Percentiles rank a stretch among this genome's conserved stretches.
phyloP scores from a whole-genome alignment of 2,329 filamentous ascomycete genomes.

The Pezicula neosporulosa region DNA sequence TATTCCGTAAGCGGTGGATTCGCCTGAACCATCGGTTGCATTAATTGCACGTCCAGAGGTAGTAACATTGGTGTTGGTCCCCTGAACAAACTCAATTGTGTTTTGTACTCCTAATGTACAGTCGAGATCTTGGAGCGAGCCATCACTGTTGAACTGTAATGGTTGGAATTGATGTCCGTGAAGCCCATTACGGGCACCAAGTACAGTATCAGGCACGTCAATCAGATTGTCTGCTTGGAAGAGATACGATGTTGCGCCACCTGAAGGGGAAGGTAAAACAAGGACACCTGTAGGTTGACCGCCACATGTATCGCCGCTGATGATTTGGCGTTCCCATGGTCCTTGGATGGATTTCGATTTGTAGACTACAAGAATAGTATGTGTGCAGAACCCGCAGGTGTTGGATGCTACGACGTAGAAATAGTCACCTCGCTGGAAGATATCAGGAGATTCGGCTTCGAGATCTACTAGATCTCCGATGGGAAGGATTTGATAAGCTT shows the following conservation, averaged over 20 bases:
- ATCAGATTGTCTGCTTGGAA: constrained; percentile 18
- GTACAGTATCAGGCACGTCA: constrained; percentile 9
- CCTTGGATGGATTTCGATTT: constrained; percentile 12
- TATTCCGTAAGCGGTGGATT: constrained; percentile 7
- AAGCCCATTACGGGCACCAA: constrained; percentile 13
- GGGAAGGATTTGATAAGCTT: constrained; percentile 8
- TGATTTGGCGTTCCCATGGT: constrained; percentile 19
- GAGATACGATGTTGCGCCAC: constrained; percentile 12
- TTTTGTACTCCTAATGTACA: constrained; percentile 11
- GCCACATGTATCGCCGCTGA: constrained; percentile 19
- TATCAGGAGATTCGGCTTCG: constrained; percentile 18
- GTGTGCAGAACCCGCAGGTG: constrained; percentile 22
- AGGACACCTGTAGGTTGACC: constrained; percentile 19
- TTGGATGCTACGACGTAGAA: constrained; percentile 21
- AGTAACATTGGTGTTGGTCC: constrained; percentile 1
- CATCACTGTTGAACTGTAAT: constrained; percentile 12
- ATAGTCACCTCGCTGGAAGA: constrained; percentile 19
- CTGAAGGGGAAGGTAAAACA: constrained; percentile 8
- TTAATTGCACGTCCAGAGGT: constrained; percentile 2
- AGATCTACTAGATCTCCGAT: constrained; percentile 16
- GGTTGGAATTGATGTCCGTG: constrained; percentile 16
- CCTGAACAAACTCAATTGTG: constrained; percentile 6
- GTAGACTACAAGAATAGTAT: constrained; percentile 18
- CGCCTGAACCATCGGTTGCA: constrained; percentile 13
- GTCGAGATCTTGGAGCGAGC: constrained; percentile 11